Conservation (phyloP, 208 protist genomes). For the Trypanosoma brucei region DNA sequence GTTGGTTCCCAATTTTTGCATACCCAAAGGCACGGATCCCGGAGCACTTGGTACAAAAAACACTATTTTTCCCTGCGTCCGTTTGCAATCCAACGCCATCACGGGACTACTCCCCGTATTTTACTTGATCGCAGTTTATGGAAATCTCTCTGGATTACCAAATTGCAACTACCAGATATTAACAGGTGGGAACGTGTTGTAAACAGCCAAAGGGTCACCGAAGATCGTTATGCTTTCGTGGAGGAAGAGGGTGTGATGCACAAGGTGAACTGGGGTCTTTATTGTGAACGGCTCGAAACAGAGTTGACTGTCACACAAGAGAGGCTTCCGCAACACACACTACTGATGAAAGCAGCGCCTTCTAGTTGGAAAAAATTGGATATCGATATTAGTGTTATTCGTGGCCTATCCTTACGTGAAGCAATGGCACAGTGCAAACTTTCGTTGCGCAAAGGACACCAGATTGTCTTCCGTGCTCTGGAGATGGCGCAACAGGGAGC, state of each 20-base stretch:
- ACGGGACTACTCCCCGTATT: slow-evolving; percentile 71
- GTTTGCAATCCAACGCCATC: slow-evolving; percentile 70
- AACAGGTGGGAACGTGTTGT: slow-evolving; percentile 89
- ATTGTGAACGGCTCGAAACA: slow-evolving; percentile 83
- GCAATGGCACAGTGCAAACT: slow-evolving; percentile 90
- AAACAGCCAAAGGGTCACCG: slow-evolving; percentile 81
- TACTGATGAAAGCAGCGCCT: slow-evolving; percentile 82
- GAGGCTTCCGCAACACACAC: slow-evolving; percentile 76
- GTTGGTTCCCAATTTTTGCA: slow-evolving; percentile 78
- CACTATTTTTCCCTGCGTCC: slow-evolving; percentile 77
- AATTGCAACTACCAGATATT: slow-evolving; percentile 72
- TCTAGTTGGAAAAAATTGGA: slow-evolving; percentile 90
- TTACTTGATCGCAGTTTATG: slow-evolving; percentile 81
- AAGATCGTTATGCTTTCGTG: slow-evolving; percentile 83
- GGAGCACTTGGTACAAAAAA: slow-evolving; percentile 66
- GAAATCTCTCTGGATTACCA: slow-evolving; percentile 61
- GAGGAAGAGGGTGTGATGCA: slow-evolving; percentile 86
- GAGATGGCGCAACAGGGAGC: slow-evolving; percentile 86
- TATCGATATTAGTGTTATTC: slow-evolving; percentile 80
- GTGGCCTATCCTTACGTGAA: slow-evolving; percentile 84
- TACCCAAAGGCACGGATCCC: slow-evolving; percentile 73
- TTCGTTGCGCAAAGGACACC: slow-evolving; percentile 80
- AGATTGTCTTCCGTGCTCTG: slow-evolving; percentile 76
- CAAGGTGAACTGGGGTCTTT: slow-evolving; percentile 87
- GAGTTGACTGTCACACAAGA: slow-evolving; percentile 81